phyloP scores from a whole-genome alignment of 2,329 filamentous ascomycete genomes.

The Botrytis fragariae region DNA sequence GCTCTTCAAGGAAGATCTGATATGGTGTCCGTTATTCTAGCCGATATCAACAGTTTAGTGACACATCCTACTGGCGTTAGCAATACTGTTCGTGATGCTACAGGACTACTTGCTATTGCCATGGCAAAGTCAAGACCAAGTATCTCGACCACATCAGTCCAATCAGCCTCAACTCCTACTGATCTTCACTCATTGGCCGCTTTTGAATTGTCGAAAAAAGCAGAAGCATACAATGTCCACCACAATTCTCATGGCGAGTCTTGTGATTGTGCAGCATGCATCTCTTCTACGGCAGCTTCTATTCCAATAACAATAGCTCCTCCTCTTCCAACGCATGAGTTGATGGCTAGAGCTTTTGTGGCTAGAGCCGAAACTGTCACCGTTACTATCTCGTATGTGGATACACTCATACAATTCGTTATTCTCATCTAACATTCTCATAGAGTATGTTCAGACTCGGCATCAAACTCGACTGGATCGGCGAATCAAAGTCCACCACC shows the following conservation, averaged over 20 bases:
- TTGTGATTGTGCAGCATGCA: conserved; percentile 17
- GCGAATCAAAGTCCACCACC: neutral
- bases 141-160: neutral
- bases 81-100: conserved; percentile 15
- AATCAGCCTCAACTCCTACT: neutral
- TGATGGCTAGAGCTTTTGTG: conserved; percentile 13
- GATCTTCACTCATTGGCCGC: conserved; percentile 16
- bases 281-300: neutral
- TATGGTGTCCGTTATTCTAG: conserved; percentile 16
- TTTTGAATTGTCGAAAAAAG: conserved; percentile 18
- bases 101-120: conserved; percentile 18
- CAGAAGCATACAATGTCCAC: neutral
- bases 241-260: conserved; percentile 7
- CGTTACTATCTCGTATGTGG: conserved; percentile 15
- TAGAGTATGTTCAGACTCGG: neutral
- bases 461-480: neutral
- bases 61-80: conserved; percentile 9
- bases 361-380: conserved; percentile 10
- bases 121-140: conserved; percentile 15
- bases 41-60: conserved; percentile 16
- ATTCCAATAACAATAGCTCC: conserved; percentile 13
- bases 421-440: neutral
- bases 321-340: conserved; percentile 7
- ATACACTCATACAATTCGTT: neutral
- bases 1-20: conserved; percentile 15